These are phyloP conservation scores for Hymenochaete sp. DNA, from an alignment of 1,284 basidiomycete species.

Conservation along the genomic window DNA sequence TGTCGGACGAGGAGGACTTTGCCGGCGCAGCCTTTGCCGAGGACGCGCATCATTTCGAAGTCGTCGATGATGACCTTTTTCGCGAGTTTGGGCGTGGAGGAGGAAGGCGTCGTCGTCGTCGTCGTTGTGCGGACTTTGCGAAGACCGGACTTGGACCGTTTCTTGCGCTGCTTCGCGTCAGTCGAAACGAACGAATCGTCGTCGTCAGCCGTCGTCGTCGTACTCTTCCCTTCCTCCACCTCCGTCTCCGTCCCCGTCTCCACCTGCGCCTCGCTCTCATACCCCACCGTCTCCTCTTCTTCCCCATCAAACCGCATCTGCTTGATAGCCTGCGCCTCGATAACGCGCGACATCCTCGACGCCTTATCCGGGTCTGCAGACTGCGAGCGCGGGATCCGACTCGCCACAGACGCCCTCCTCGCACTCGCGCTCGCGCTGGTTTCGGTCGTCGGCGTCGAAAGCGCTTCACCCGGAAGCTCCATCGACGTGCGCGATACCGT, in stretches of 20 bases:
- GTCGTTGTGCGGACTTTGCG: slow-evolving; percentile 37
- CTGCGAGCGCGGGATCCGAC: slow-evolving; percentile 59
- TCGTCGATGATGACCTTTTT: slow-evolving; percentile 77
- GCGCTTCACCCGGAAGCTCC: slow-evolving; percentile 13
- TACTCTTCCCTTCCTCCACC: slow-evolving; percentile 23
- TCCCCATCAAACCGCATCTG: slow-evolving; percentile 16
- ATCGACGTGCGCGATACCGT: slow-evolving; percentile 5
- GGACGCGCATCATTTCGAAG: slow-evolving; percentile 92
- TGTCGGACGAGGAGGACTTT: slow-evolving; percentile 85
- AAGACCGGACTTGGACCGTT: slow-evolving; percentile 42
- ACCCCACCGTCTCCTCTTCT: slow-evolving; percentile 16
- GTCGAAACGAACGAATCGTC: slow-evolving; percentile 59
- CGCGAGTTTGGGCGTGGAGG: slow-evolving; percentile 40
- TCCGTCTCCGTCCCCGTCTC: slow-evolving; percentile 13
- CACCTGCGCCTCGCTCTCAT: slow-evolving; percentile 17
- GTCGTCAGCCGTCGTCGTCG: slow-evolving; percentile 46
- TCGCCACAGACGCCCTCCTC: slow-evolving; percentile 20
- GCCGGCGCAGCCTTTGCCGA: slow-evolving; percentile 94
- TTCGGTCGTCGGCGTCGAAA: slow-evolving; percentile 17
- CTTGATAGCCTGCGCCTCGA: slow-evolving; percentile 28
- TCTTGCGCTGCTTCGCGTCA: slow-evolving; percentile 40
- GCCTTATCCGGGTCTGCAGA: slow-evolving; percentile 64
- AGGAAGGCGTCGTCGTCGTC: no score
- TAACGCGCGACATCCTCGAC: slow-evolving; percentile 46
- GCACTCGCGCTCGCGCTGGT: slow-evolving; percentile 22